Evolutionary conservation across 306 rosid genomes (phyloP), one percentile per base, ranked within the genome.

Genomic region (Datisca glomerata): DNA sequence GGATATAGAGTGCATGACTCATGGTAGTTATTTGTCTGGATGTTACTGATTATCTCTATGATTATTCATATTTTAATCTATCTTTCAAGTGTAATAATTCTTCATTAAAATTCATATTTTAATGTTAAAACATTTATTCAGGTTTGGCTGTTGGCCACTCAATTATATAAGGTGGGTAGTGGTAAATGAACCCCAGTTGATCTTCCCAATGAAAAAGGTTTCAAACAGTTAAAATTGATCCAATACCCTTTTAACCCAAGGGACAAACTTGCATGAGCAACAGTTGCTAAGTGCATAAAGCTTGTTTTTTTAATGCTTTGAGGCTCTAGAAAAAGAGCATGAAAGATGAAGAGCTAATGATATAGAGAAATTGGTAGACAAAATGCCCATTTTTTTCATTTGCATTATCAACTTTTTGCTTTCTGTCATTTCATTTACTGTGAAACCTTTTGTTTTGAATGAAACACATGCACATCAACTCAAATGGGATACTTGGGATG

Each of bases 81-180:
- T 18, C 58, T 50, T 40, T 12, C 50, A n/a, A 20, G 32, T 23
- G 55, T 60, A 41, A 60, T 65, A 57, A 28, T 49, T 59, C 36
- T 32, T 6, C 24, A 36, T 57, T 36, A 50, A 21, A 4, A 12
- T 36, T 23, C 35, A 43, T 64, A 60, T 35, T 55, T 49, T 64
- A 59, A 39, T 58, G 39, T 18, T 38, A 35, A 60, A 63, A n/a
- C n/a, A 38, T 5, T 42, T 67, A 64, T 70, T 65, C 58, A 81
- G 55, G 48, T 53, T 78, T 45, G 55, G 89, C 63, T 79, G 82
- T 74, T 79, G 69, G 72, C 89, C 89, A 79, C 89, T 79, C 65
- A 49, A 41, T 66, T 36, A 58, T 49, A n/a, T n/a, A n/a, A n/a
- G 61, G 51, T 10, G 17, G 41, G 41, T 27, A 53, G 73, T 42